phyloP scores from a whole-genome alignment of 352 stramenopile genomes.

The Globisporangium megalacanthum region DNA sequence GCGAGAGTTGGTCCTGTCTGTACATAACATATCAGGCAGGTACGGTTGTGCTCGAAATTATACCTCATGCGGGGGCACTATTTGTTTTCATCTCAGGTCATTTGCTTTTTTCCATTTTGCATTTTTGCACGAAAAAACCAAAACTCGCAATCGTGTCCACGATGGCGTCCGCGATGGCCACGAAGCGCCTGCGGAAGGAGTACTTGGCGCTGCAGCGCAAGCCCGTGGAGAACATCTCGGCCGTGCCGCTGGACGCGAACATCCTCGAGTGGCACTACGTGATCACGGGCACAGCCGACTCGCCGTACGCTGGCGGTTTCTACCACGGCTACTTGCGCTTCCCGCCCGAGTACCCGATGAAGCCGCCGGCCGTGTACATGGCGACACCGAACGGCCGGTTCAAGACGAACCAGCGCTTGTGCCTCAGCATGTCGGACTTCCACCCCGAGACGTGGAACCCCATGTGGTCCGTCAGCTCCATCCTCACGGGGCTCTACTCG shows the following conservation, averaged over 20 bases:
- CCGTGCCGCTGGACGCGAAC: conserved; percentile 86
- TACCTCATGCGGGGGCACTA: background rate
- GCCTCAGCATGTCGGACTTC: conserved; percentile 94
- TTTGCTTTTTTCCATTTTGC: no score
- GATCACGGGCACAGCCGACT: conserved; percentile 55
- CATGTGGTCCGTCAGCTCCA: conserved; percentile 92
- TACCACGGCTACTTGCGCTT: conserved; percentile 93
- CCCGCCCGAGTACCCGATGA: conserved; percentile 92
- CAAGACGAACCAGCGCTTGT: conserved; percentile 89
- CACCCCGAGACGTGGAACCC: conserved; percentile 95
- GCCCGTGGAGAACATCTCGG: conserved; percentile 86
- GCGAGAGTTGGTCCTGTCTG: background rate
- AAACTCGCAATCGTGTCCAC: background rate
- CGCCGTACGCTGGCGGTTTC: conserved; percentile 79
- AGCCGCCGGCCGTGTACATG: conserved; percentile 93
- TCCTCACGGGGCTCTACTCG: conserved; percentile 93
- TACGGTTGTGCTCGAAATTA: background rate
- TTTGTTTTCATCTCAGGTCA: background rate
- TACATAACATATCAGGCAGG: background rate
- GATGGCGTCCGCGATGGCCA: conserved; percentile 80
- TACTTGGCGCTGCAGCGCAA: conserved; percentile 84
- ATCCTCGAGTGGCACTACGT: conserved; percentile 97
- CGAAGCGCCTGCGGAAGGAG: conserved; percentile 89
- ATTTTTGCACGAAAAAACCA: no score
- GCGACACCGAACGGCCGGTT: conserved; percentile 93